These are phyloP conservation scores for Venturia nashicola DNA, from an alignment of 2,329 filamentous ascomycete species.

Conservation along the genomic window DNA sequence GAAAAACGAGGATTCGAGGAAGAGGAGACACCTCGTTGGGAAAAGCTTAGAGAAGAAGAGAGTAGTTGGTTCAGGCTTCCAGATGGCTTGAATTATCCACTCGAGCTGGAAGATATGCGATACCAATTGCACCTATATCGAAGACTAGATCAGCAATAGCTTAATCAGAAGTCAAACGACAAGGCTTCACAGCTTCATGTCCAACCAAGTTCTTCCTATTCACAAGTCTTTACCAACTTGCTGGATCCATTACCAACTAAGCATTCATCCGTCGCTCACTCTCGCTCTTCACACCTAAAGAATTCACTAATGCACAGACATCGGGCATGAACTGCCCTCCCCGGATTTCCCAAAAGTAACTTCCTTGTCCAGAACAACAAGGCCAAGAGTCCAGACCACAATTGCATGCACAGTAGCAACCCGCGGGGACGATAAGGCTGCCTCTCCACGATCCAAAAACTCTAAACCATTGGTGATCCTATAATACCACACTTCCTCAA, in stretches of 20 bases:
- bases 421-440: background rate
- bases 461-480: background rate
- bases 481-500: no score
- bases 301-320: background rate
- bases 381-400: background rate
- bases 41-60: constrained; percentile 62
- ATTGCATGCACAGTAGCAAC: background rate
- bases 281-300: background rate
- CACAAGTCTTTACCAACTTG: background rate
- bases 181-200: background rate
- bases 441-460: background rate
- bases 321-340: background rate
- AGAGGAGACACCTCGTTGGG: constrained; percentile 41
- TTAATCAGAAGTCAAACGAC: background rate
- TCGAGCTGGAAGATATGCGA: constrained; percentile 85
- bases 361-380: background rate
- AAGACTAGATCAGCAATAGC: constrained; percentile 14
- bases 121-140: constrained; percentile 82
- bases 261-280: background rate
- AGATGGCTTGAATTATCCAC: constrained; percentile 58
- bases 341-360: background rate
- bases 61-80: constrained; percentile 73
- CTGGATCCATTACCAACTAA: background rate
- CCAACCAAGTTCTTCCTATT: background rate
- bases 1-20: background rate